Conservation (phyloP, 2,329 filamentous ascomycete genomes). For the Beauveria varroae region DNA sequence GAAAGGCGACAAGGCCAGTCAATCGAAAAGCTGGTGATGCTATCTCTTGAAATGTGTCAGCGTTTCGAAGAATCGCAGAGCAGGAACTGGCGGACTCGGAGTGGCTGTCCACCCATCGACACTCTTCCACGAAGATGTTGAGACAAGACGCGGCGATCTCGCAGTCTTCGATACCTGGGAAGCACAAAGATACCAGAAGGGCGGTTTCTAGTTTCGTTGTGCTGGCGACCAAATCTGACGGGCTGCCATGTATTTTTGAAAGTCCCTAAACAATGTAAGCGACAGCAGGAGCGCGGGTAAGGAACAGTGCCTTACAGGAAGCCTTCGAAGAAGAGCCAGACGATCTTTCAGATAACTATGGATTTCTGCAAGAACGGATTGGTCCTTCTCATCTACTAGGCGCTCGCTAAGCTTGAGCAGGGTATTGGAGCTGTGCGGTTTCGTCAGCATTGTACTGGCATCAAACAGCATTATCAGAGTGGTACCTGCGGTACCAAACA, state of each 20-base stretch:
- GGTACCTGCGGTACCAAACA: slow-evolving; percentile 48
- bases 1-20: slow-evolving; percentile 62
- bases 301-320: slow-evolving; percentile 32
- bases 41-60: slow-evolving; percentile 53
- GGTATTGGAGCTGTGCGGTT: slow-evolving; percentile 23
- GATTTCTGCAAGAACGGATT: slow-evolving; percentile 39
- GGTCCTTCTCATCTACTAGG: slow-evolving; percentile 34
- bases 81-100: slow-evolving; percentile 43
- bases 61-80: slow-evolving; percentile 50
- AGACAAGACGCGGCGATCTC: slow-evolving; percentile 57
- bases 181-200: slow-evolving; percentile 57
- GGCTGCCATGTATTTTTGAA: slow-evolving; percentile 44
- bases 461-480: background rate
- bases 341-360: slow-evolving; percentile 51
- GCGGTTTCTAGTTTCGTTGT: slow-evolving; percentile 53
- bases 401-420: slow-evolving; percentile 43
- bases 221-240: slow-evolving; percentile 45
- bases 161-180: slow-evolving; percentile 57
- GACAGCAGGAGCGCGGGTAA: background rate
- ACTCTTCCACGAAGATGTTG: slow-evolving; percentile 55
- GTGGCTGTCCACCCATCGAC: slow-evolving; percentile 43
- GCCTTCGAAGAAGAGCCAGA: slow-evolving; percentile 42
- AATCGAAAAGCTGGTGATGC: slow-evolving; percentile 57
- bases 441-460: background rate
- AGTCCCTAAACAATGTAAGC: slow-evolving; percentile 37